Percentiles rank a stretch among this genome's conserved stretches.
Evolutionary conservation across 108 stramenopile species (phyloP).

Genomic region (Cylindrotheca closterium): DNA sequence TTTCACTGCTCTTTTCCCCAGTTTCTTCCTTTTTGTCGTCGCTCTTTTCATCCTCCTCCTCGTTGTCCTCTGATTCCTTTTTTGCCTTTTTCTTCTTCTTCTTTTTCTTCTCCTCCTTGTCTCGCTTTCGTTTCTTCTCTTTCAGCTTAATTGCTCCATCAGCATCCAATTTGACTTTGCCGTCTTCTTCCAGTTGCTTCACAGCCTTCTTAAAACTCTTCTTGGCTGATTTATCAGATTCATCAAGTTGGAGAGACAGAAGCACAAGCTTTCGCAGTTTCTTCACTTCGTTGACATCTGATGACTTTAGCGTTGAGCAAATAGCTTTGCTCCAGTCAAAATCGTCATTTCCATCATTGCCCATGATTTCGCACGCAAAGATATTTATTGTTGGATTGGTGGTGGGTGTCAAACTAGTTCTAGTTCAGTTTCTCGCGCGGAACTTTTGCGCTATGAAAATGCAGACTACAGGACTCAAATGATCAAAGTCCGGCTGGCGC

Average conservation of each 20-base stretch:
- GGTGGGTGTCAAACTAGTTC: too few relatives aligned
- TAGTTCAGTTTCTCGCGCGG: too few relatives aligned
- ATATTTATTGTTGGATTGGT: too few relatives aligned
- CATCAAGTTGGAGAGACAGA: slow-evolving; percentile 47
- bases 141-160: slow-evolving; percentile 66
- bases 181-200: slow-evolving; percentile 54
- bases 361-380: slow-evolving; percentile 5
- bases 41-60: slow-evolving; percentile 9
- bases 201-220: slow-evolving; percentile 81
- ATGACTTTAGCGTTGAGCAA: slow-evolving; percentile 21
- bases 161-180: slow-evolving; percentile 50
- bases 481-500: too few relatives aligned
- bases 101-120: slow-evolving; percentile 16
- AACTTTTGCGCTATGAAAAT: too few relatives aligned
- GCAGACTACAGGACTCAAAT: too few relatives aligned
- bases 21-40: slow-evolving; percentile 14
- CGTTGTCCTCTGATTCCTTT: slow-evolving; percentile 2
- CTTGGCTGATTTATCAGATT: slow-evolving; percentile 74
- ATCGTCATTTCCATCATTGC: background rate
- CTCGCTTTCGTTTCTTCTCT: slow-evolving; percentile 29
- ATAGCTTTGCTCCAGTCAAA: slow-evolving; percentile 37
- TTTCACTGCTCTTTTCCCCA: slow-evolving; percentile 13
- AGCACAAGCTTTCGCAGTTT: slow-evolving; percentile 53
- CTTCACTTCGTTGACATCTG: slow-evolving; percentile 42
- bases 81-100: slow-evolving; percentile 23